Evolutionary conservation across 768 basidiomycete genomes (phyloP).

Genomic region (Tylopilus felleus): DNA sequence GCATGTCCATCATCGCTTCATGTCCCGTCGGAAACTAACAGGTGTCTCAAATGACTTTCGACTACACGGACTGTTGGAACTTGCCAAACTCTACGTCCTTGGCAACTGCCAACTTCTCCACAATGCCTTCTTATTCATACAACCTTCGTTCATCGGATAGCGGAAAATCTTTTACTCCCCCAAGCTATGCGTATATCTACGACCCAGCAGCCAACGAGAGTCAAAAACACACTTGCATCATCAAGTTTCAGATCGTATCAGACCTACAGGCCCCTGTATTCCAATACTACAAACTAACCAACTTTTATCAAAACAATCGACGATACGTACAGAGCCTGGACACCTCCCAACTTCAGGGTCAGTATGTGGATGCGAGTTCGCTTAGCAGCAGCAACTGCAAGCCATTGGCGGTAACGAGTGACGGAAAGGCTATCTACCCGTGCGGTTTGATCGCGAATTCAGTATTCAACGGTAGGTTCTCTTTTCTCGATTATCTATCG

Average conservation of each 20-base stretch:
- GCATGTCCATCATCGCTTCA: neutral
- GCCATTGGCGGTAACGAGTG: conserved; percentile 59
- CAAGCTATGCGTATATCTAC: conserved; percentile 75
- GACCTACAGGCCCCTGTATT: conserved; percentile 74
- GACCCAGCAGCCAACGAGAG: conserved; percentile 43
- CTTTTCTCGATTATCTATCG: neutral
- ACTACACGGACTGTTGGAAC: conserved; percentile 91
- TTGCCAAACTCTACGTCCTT: conserved; percentile 37
- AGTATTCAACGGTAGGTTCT: conserved; percentile 78
- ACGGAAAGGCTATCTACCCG: conserved; percentile 73
- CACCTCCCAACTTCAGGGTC: conserved; percentile 80
- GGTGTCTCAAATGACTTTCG: conserved; percentile 91
- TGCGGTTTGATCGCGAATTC: conserved; percentile 98
- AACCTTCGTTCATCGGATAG: conserved; percentile 59
- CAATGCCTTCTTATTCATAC: conserved; percentile 67
- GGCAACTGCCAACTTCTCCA: conserved; percentile 37
- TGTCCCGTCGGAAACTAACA: conserved; percentile 28
- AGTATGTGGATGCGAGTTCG: conserved; percentile 42
- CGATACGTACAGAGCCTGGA: conserved; percentile 93
- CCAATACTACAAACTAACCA: conserved; percentile 94
- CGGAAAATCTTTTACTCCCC: conserved; percentile 44
- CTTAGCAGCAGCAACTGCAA: conserved; percentile 82
- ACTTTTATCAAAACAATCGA: conserved; percentile 98
- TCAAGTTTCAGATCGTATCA: conserved; percentile 81
- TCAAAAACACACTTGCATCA: conserved; percentile 59